Base-by-base conservation (phyloP, 2,329 filamentous ascomycete genomes). In the Trichophyton simii region DNA sequence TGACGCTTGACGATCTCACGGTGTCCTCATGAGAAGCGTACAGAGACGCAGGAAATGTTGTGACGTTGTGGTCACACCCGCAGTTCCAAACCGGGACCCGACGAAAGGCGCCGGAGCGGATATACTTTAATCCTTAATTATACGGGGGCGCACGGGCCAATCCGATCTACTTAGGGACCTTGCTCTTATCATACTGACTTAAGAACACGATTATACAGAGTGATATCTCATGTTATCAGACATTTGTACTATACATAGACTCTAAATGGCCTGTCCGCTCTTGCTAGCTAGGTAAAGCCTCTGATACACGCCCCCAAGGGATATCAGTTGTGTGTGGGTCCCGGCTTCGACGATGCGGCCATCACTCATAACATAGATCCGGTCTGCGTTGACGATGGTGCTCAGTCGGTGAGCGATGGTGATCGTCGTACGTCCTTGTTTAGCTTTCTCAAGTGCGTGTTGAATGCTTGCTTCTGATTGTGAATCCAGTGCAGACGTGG, bases 341-440 rank as follows among this genome's bases (percentile, higher is more conserved):
- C 87, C 85, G 61, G 76, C 73, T 68, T 87, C 84, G 2, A 83
- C 77, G 58, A 87, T 80, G 36, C 70, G 80, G 7, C 88, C 86
- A 62, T 83, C 80, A 38, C 88, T 87, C 48, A 94, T 82, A 6
- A 92, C 86, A 67, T 88, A 90, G 57, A 92, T 92, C 15, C 87
- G 78, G 70, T 94, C 86, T 1, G 88, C 88, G 66, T 90, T 87
- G 69, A 88, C 86, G 41, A 88, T 84, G 20, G 86, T 91, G 0
- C 85, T 85, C 59, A 91, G 77, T 8, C 87, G 79, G 70, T 91
- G 88, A 1, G 88, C 88, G 15, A 91, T 86, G 6, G 87, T 86
- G 3, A 91, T 78, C 65, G 87, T 87, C 3, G 88, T 81, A 22
- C 68, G 67, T 46, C 63, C 85, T 31, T 64, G 62, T 0, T 82